Evolutionary conservation across 768 basidiomycete genomes (phyloP).

Genomic region (Leccinum ochraceum): DNA sequence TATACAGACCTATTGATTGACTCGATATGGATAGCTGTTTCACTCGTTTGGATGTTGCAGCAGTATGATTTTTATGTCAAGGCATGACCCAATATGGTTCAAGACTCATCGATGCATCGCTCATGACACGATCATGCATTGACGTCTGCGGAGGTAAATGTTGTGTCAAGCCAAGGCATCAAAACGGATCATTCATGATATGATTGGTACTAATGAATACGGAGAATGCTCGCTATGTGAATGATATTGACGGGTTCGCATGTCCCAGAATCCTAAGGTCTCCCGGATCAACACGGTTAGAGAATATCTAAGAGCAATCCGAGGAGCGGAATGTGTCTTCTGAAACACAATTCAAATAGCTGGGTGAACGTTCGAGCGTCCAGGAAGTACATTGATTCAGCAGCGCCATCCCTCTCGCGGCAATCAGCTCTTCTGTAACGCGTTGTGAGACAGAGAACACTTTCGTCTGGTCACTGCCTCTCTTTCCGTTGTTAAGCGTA

Average conservation of each 20-base stretch:
- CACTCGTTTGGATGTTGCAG: slow-evolving; percentile 82
- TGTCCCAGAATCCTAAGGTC: not conserved
- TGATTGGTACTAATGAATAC: not conserved
- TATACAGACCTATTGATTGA: slow-evolving; percentile 10
- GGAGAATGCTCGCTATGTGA: not conserved
- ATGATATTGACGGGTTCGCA: slow-evolving; percentile 3
- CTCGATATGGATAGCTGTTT: slow-evolving; percentile 46
- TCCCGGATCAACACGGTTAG: slow-evolving; percentile 10
- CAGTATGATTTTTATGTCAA: slow-evolving; percentile 82
- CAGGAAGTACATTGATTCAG: not conserved
- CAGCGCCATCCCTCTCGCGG: not conserved
- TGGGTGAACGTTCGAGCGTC: not conserved
- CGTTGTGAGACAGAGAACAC: slow-evolving; percentile 4
- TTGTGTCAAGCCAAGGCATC: slow-evolving; percentile 54
- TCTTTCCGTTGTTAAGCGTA: slow-evolving; percentile 1
- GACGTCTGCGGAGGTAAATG: not conserved
- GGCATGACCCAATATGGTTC: slow-evolving; percentile 21
- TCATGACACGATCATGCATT: slow-evolving; percentile 1
- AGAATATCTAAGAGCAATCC: not conserved
- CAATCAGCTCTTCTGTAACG: not conserved
- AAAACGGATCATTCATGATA: not conserved
- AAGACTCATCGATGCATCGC: not conserved
- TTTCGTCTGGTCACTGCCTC: slow-evolving; percentile 2
- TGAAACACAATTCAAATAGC: slow-evolving; percentile 16
- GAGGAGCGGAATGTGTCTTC: slow-evolving; percentile 6